phyloP scores from a whole-genome alignment of 192 early-diverging fungal genomes.

The Entomortierella chlamydospora region DNA sequence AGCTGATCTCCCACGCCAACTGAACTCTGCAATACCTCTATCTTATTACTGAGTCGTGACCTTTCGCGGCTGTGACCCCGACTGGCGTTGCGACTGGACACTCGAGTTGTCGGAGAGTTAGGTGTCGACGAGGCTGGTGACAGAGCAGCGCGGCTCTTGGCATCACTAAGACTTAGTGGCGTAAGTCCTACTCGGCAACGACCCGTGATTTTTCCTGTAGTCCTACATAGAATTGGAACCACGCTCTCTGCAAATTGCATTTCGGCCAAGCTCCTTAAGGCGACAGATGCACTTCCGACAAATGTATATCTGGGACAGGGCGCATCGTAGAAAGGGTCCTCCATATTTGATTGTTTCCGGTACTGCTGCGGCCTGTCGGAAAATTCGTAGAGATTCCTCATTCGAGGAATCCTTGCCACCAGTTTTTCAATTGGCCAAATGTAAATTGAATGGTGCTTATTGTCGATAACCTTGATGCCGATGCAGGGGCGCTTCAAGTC shows the following conservation, averaged over 20 bases:
- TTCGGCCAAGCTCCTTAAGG: slow-evolving; percentile 54
- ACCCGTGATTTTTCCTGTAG: slow-evolving; percentile 57
- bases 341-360: slow-evolving; percentile 65
- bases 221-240: slow-evolving; percentile 59
- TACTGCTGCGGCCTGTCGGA: slow-evolving; percentile 65
- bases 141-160: slow-evolving; percentile 13
- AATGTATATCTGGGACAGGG: slow-evolving; percentile 65
- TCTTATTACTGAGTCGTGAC: slow-evolving; percentile 13
- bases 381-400: slow-evolving; percentile 76
- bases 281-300: slow-evolving; percentile 62
- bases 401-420: slow-evolving; percentile 67
- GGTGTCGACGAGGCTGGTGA: slow-evolving; percentile 19
- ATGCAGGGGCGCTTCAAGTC: slow-evolving; percentile 61
- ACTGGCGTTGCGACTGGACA: slow-evolving; percentile 17
- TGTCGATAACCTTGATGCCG: slow-evolving; percentile 67
- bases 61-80: slow-evolving; percentile 45
- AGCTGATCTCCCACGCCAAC: slow-evolving; percentile 63
- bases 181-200: slow-evolving; percentile 56
- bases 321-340: slow-evolving; percentile 71
- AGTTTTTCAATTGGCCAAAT: slow-evolving; percentile 76
- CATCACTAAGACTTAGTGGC: slow-evolving; percentile 42
- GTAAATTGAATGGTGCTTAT: slow-evolving; percentile 65
- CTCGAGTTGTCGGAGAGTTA: slow-evolving; percentile 29
- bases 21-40: slow-evolving; percentile 14
- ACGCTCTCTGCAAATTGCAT: slow-evolving; percentile 59